A percentile compares a stretch with the other conserved stretches of the same genome.
Conservation (phyloP, 2,329 filamentous ascomycete species). For the Macrophomina tecta region DNA sequence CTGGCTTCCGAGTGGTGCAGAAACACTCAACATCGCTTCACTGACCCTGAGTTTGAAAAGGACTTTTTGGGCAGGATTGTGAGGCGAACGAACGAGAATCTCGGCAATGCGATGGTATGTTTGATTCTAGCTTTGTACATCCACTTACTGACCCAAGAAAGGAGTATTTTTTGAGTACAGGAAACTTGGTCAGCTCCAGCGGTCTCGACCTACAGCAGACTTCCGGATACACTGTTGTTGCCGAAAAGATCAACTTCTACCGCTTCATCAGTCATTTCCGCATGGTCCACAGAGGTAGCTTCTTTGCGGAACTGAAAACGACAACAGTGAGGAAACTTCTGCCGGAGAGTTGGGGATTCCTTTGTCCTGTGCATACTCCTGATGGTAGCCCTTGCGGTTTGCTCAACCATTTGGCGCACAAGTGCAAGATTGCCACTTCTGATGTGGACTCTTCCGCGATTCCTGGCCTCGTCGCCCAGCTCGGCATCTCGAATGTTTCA, state of each 20-base stretch:
- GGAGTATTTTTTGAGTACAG: constrained; percentile 96
- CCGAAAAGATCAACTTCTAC: constrained; percentile 98
- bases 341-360: constrained; percentile 96
- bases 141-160: too few species aligned
- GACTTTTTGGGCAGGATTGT: constrained; percentile 83
- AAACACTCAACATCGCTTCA: constrained; percentile 65
- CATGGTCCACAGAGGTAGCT: constrained; percentile 98
- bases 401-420: constrained; percentile 93
- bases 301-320: constrained; percentile 97
- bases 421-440: constrained; percentile 85
- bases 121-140: too few species aligned
- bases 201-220: constrained; percentile 94
- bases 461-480: constrained; percentile 73
- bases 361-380: constrained; percentile 96
- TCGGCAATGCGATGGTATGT: constrained; percentile 72
- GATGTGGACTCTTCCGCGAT: constrained; percentile 76
- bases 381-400: constrained; percentile 95
- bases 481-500: constrained; percentile 78
- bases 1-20: constrained; percentile 62
- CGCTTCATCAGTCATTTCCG: constrained; percentile 99
- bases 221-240: constrained; percentile 94
- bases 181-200: constrained; percentile 88
- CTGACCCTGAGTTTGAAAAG: constrained; percentile 75
- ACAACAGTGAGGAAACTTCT: constrained; percentile 94
- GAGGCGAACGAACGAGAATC: constrained; percentile 81